Percentiles rank a stretch among this genome's conserved stretches.
These are phyloP conservation scores for Penicillium goetzii DNA, from an alignment of 495 filamentous ascomycete species.

Conservation along the genomic window DNA sequence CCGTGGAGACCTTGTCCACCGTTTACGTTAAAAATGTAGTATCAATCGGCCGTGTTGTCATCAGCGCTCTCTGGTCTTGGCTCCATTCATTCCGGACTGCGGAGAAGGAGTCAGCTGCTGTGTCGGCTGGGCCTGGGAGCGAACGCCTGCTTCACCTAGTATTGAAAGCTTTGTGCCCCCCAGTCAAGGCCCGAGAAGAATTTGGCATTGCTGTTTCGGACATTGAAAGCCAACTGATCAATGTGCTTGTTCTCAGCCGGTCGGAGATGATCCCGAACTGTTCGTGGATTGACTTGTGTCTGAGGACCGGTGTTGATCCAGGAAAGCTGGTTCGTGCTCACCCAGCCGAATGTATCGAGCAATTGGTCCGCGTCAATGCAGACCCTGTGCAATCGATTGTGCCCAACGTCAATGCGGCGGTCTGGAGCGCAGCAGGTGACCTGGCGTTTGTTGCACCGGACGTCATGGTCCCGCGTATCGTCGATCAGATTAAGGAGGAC, in stretches of 20 bases:
- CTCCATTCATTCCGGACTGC: slow-evolving; percentile 60
- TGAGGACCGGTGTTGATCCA: slow-evolving; percentile 79
- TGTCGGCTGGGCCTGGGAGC: slow-evolving; percentile 66
- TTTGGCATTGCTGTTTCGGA: slow-evolving; percentile 43
- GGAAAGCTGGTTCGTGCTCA: slow-evolving; percentile 67
- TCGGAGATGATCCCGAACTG: slow-evolving; percentile 74
- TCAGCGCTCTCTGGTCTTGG: slow-evolving; percentile 85
- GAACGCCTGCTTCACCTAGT: slow-evolving; percentile 57
- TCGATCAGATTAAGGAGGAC: slow-evolving; percentile 71
- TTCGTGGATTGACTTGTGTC: slow-evolving; percentile 86
- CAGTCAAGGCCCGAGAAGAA: slow-evolving; percentile 41
- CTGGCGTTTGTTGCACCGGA: slow-evolving; percentile 93
- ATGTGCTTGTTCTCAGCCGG: slow-evolving; percentile 76
- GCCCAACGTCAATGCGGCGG: slow-evolving; percentile 62
- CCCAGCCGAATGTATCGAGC: slow-evolving; percentile 53
- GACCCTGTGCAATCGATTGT: slow-evolving; percentile 48
- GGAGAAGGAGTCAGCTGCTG: slow-evolving; percentile 78
- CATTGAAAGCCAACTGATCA: slow-evolving; percentile 67
- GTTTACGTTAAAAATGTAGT: slow-evolving; percentile 60
- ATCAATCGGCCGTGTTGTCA: slow-evolving; percentile 60
- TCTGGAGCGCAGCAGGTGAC: slow-evolving; percentile 81
- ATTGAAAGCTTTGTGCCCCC: slow-evolving; percentile 71
- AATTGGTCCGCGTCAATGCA: slow-evolving; percentile 43
- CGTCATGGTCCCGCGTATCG: slow-evolving; percentile 71
- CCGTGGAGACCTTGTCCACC: slow-evolving; percentile 58